Base-by-base conservation (phyloP, 2,329 filamentous ascomycete species). In the Calonectria fujianensis region DNA sequence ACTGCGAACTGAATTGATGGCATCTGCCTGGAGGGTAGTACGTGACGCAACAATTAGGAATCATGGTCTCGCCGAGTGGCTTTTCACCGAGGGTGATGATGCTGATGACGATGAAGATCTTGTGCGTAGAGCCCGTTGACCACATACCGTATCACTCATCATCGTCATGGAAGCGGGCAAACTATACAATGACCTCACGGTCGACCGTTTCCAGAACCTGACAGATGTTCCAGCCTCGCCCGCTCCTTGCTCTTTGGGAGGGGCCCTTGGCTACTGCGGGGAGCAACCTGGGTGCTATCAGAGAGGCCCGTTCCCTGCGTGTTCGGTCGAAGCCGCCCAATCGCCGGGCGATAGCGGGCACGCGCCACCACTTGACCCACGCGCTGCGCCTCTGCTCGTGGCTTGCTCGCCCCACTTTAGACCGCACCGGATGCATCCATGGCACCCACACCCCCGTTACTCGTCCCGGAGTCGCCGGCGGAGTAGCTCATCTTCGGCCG, bases 311-410 rank as follows among this genome's bases (percentile, higher is more conserved):
- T 29, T 54, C 76, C 76, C 71, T 75, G 74, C 72, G 67, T 67
- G 39, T 74, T 68, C 57, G 45, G 61, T 41, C 57, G 32, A 54
- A 72, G 54, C 69, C 66, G 69, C 61, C 78, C 78, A 80, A 79
- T 80, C 27, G 65, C 70, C 73, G 72, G 76, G 45, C 70, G 45
- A 64, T 74, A 74, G 71, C 70, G 70, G 73, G 41, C 68, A 71
- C 72, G 78, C 75, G 78, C 78, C 79, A 81, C 79, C 75, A 57
- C 73, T 77, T 74, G 76, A 37, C 75, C 76, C 79, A 78, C 70
- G 31, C 31, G 75, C 82, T 83, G 82, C 82, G 82, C 82, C 82
- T 82, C 80, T 79, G 69, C 74, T 75, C 76, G 81, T 82, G 82
- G 80, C 81, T 82, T 77, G 79, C 72, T 63, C 72, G 57, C 73